Evolutionary conservation across 1,284 basidiomycete genomes (phyloP), one percentile per base, ranked within the genome.

Genomic region (Sphaerobolus stellatus): DNA sequence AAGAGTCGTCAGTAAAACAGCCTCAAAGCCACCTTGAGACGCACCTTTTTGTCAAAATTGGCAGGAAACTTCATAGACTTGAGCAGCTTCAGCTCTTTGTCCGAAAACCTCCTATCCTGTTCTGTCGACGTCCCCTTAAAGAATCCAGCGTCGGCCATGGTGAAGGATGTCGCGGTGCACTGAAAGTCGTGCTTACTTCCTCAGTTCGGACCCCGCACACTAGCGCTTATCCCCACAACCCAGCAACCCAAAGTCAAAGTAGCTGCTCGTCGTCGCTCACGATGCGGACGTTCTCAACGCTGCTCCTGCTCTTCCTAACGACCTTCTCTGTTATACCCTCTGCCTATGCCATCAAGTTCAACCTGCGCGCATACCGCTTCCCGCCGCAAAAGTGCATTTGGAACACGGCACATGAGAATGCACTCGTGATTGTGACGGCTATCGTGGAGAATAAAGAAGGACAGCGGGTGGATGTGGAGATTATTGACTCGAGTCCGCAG

Each of bases 391-490:
- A 89, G 74, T 97, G 94, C 71, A 86, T 97, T 57, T 98, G 94
- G 94, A 95, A 98, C 68, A 78, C 88, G 48, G 94, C 88, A n/a
- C 87, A 94, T 64, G 74, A 79, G 2, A 85, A 93, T 64, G 83
- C 91, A 6, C 84, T 97, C 28, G 91, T 96, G 64, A 92, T 99
- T 62, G 92, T 98, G 62, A 98, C 96, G 0, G 93, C 94, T 54
- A 96, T 96, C 67, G 85, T 94, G 34, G 84, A 86, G 0, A 78
- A 85, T 0, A 88, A 88, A 1, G 74, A 71, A 1, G 77, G 79
- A 57, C 92, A 94, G 72, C 81, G 92, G 20, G 79, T 98, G 38
- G 96, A 99, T 75, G 81, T 99, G 59, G 92, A 97, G 68, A 94
- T 99, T 59, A 75, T 98, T 52, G 97, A 99, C 73, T 92, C 93